Evolutionary conservation across 345 rosid species (phyloP), one percentile per base, ranked within the genome.

Genomic region (Eutrema heterophyllum): DNA sequence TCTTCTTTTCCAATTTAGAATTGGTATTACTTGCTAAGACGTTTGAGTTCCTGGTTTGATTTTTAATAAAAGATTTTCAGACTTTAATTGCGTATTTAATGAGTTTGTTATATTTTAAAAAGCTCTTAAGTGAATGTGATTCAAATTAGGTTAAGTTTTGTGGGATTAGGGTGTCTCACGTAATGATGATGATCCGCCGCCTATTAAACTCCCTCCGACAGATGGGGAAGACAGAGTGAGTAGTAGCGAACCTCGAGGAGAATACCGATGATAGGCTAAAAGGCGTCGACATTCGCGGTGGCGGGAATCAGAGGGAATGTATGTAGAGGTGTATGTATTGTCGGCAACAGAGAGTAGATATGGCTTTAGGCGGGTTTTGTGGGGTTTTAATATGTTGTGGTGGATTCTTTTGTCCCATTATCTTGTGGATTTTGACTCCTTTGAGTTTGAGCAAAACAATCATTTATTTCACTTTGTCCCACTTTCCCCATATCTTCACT

Each of bases 251-350:
- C 66, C 65, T 80, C 7, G 84, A 81, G 64, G 82, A 68, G 71
- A 86, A 78, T 33, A 81, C 21, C 16, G 77, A 62, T 74, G 83
- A 75, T 27, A 40, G 72, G 60, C 14, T 85, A 43, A 59, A 79
- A 46, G 46, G 85, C 65, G 70, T 69, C 61, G 66, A 73, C 77
- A 65, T 71, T 0, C 0, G 32, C 0, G n/a, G n/a, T n/a, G n/a
- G n/a, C n/a, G n/a, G n/a, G n/a, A n/a, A n/a, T n/a, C n/a, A 26
- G 0, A 0, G 49, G 7, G 46, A 39, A 10, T 74, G 72, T 74
- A 74, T 58, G 78, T 40, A 67, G 10, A 57, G 67, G 78, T 67
- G 78, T 74, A 74, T 30, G 67, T 73, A 56, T 64, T 50, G 71
- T n/a, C 51, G 14, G 72, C 38, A 49, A 58, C 51, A 67, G 65